Base-by-base conservation (phyloP, 106 monocot genomes). In the Ottelia alismoides region DNA sequence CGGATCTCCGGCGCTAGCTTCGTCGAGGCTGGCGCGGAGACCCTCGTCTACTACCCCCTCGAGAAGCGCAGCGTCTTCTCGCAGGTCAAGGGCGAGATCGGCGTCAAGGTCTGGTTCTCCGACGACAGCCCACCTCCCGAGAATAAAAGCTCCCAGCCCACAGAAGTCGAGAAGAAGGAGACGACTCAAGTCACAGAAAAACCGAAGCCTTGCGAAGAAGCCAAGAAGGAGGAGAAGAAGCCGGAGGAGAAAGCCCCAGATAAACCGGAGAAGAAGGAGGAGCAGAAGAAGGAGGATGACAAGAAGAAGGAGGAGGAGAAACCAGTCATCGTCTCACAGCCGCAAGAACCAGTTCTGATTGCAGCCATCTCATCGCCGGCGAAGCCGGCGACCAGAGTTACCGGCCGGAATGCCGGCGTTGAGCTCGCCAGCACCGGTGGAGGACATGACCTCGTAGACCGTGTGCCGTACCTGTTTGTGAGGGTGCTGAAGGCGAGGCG, bases 11-110 rank as follows among this genome's bases (percentile, higher is more conserved):
- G 92, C 9, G 28, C 70, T 21, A 77, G 65, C 53, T 72, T 92
- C 55, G 62, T 60, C 24, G 67, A 72, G 45, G 68, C 67, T 2
- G 92, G 79, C 14, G 44, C 70, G 0, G 82, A 87, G 62, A 47
- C 57, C 2, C 32, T 92, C 64, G 62, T 92, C 27, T 83, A 87
- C 57, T 92, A 77, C 31, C 87, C 92, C n/a, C 63, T 92, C 53
- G 92, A 92, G 83, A 92, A 92, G 65, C 56, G 92, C 66, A 87
- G 92, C 62, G 87, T 92, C 10, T 92, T 92, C 59, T 92, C 92
- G 0, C 92, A 92, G 74, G 63, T 92, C 23, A 86, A 87, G 49
- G 92, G 92, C 5, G 92, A 92, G 79, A 83, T 92, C 40, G 92
- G 79, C 9, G 50, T 92, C 24, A 83, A 74, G 74, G 46, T 92